Conservation (phyloP, 331 rosid genomes). For the Saraca asoca region DNA sequence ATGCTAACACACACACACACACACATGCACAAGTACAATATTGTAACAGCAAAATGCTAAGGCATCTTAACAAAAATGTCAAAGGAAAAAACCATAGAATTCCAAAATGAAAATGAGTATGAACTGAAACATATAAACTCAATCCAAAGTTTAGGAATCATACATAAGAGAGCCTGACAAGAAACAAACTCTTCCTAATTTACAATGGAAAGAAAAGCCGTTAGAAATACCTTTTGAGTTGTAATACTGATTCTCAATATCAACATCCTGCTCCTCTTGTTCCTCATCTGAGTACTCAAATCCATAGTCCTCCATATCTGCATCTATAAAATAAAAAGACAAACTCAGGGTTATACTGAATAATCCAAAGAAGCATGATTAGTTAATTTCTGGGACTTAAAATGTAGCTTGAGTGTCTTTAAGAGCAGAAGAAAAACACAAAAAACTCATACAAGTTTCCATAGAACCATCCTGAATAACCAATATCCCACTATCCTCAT, state of each 20-base stretch:
- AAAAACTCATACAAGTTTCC: not conserved
- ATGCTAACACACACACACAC: not conserved
- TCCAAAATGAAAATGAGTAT: not conserved
- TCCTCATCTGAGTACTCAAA: slow-evolving; percentile 97
- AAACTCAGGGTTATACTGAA: not conserved
- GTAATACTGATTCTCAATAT: slow-evolving; percentile 87
- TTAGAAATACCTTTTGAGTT: slow-evolving; percentile 71
- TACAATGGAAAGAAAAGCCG: slow-evolving; percentile 5
- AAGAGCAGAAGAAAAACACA: no score
- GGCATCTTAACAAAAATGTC: not conserved
- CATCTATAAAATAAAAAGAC: slow-evolving; percentile 53
- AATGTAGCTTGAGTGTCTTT: no score
- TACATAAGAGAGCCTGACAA: not conserved
- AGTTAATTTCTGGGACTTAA: slow-evolving; percentile 15
- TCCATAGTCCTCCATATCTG: slow-evolving; percentile 97
- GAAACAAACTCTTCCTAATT: slow-evolving; percentile 11
- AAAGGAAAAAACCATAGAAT: not conserved
- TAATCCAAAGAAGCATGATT: slow-evolving; percentile 20
- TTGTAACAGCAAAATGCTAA: not conserved
- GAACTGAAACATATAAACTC: not conserved
- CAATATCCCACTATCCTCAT: not conserved
- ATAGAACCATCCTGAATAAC: not conserved
- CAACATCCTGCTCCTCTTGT: slow-evolving; percentile 97
- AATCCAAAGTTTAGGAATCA: not conserved
- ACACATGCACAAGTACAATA: not conserved